Conservation (phyloP, 345 rosid genomes). For the Heritiera fomes region DNA sequence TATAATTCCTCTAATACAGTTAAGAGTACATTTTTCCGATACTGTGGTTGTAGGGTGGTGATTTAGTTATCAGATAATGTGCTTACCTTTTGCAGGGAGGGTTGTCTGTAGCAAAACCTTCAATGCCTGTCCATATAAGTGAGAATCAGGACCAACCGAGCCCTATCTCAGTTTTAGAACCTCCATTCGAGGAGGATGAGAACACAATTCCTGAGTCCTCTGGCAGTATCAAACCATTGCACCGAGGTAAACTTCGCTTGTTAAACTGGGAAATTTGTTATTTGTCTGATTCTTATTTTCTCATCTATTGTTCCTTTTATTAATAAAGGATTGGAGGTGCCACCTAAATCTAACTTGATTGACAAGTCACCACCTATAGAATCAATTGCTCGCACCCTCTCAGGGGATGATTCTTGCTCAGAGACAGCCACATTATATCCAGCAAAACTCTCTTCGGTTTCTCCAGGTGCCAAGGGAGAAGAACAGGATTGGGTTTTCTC, state of each 20-base stretch:
- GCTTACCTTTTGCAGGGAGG: slow-evolving; percentile 50
- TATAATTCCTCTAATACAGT: neutral
- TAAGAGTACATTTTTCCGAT: neutral
- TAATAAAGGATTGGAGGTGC: slow-evolving; percentile 48
- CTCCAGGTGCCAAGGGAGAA: slow-evolving; percentile 45
- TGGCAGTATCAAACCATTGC: slow-evolving; percentile 38
- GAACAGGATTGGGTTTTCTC: slow-evolving; percentile 63
- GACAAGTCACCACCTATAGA: slow-evolving; percentile 79
- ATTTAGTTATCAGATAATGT: neutral
- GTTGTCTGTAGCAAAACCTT: slow-evolving; percentile 44
- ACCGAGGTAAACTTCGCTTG: slow-evolving; percentile 38
- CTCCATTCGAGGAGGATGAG: slow-evolving; percentile 69
- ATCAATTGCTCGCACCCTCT: slow-evolving; percentile 60
- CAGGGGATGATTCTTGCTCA: slow-evolving; percentile 53
- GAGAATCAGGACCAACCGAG: slow-evolving; percentile 95
- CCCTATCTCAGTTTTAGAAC: slow-evolving; percentile 85
- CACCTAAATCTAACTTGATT: slow-evolving; percentile 61
- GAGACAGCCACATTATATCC: slow-evolving; percentile 44
- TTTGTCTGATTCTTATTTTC: neutral
- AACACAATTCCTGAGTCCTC: slow-evolving; percentile 40
- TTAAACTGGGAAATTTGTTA: neutral
- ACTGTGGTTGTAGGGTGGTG: neutral
- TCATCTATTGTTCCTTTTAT: neutral
- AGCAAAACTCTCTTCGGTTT: slow-evolving; percentile 33
- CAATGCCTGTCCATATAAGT: slow-evolving; percentile 34